phyloP scores from a whole-genome alignment of 2,329 filamentous ascomycete species.

The Alternaria metachromatica region DNA sequence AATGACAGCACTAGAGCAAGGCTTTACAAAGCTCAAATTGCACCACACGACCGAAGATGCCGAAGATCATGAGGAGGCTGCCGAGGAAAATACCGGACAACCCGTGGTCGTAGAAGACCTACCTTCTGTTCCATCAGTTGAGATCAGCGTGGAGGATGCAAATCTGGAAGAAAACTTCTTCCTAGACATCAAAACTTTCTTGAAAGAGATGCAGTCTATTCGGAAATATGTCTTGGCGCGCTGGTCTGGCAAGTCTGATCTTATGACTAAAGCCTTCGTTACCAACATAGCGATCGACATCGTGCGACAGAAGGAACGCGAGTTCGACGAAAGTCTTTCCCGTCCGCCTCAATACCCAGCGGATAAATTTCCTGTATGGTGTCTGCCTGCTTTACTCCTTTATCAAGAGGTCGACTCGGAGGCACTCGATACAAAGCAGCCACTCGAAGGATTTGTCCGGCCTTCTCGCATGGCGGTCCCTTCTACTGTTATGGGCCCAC shows the following conservation, averaged over 20 bases:
- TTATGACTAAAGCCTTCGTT: neutral
- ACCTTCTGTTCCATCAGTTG: neutral
- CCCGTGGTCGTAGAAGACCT: rapidly evolving
- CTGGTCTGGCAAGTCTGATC: rapidly evolving
- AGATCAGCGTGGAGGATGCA: rapidly evolving
- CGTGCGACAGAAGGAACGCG: neutral
- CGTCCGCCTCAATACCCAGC: neutral
- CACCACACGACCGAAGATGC: neutral
- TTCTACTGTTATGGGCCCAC: too few species aligned
- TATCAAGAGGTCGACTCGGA: too few species aligned
- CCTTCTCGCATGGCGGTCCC: too few species aligned
- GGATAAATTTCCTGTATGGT: rapidly evolving
- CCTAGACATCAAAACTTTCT: neutral
- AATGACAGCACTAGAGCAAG: too few species aligned
- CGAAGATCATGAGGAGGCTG: too few species aligned
- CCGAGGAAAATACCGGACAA: rapidly evolving
- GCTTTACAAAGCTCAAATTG: too few species aligned
- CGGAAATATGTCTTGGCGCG: neutral
- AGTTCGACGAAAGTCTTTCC: neutral
- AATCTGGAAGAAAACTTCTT: neutral
- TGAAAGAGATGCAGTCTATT: neutral
- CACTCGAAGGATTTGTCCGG: too few species aligned
- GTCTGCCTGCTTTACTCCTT: neutral
- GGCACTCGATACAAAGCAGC: too few species aligned
- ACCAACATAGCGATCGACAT: neutral